Evolutionary conservation across 192 early-diverging fungal species (phyloP).

Genomic region (Coemansia sp.): DNA sequence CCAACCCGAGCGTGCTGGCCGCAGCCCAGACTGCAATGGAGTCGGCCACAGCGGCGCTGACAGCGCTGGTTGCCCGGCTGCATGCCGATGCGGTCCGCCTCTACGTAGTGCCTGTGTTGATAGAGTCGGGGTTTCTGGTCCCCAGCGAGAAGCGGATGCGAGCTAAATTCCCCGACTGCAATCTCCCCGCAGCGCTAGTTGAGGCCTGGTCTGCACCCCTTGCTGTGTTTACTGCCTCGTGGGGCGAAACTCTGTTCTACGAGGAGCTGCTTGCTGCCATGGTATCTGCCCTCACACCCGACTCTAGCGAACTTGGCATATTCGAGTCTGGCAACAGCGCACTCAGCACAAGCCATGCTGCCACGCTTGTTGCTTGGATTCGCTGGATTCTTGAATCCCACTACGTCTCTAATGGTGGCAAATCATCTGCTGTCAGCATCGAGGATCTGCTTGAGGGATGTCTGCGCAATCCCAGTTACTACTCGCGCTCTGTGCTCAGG

Average conservation of each 20-base stretch:
- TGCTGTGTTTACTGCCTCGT: slow-evolving; percentile 38
- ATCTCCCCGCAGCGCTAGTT: slow-evolving; percentile 38
- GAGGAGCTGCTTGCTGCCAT: slow-evolving; percentile 41
- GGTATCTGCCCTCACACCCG: slow-evolving; percentile 23
- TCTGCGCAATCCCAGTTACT: slow-evolving; percentile 59
- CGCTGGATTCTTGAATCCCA: slow-evolving; percentile 48
- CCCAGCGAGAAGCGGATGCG: slow-evolving; percentile 58
- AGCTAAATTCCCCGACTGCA: slow-evolving; percentile 35
- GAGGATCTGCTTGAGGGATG: slow-evolving; percentile 61
- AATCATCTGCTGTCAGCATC: slow-evolving; percentile 22
- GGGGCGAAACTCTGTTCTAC: slow-evolving; percentile 37
- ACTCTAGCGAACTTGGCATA: slow-evolving; percentile 18
- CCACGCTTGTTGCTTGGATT: slow-evolving; percentile 61
- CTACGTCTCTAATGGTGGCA: slow-evolving; percentile 12
- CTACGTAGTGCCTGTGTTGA: slow-evolving; percentile 53
- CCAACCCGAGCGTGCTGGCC: not conserved
- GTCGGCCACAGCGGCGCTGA: slow-evolving; percentile 22
- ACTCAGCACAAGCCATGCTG: slow-evolving; percentile 51
- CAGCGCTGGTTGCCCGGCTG: slow-evolving; percentile 38
- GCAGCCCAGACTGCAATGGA: slow-evolving; percentile 3
- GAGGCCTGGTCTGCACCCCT: slow-evolving; percentile 49
- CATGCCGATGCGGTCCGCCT: slow-evolving; percentile 49
- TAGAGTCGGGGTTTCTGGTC: slow-evolving; percentile 59
- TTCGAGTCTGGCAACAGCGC: slow-evolving; percentile 22
- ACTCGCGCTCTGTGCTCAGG: slow-evolving; percentile 46